Base-by-base conservation (phyloP, 805 yeast species). In the Lipomyces sp. region DNA sequence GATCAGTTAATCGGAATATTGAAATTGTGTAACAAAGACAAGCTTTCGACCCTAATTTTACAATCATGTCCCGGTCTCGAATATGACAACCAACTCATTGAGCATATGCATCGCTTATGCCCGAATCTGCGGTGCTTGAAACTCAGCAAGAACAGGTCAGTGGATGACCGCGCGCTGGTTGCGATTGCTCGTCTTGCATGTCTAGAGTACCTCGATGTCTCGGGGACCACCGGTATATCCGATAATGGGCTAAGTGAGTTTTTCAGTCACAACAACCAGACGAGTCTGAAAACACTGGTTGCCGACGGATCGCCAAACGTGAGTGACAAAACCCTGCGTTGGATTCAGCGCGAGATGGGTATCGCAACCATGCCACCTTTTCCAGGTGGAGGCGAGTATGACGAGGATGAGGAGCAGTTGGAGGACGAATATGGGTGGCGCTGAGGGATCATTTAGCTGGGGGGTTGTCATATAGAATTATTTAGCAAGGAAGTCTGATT, bases 141-240 rank as follows among this genome's bases (percentile, higher is more conserved):
- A 18, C 64, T 64, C 35, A 60, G 67, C 48, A 60, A 57, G 59
- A 64, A 64, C 63, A 64, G 59, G 45, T 56, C 64, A 13, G 67
- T 64, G 11, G 30, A 62, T 54, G 64, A 64, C 35, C 64, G 64
- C 10, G 67, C 60, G 15, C 59, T 64, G 37, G 53, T 53, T 10
- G 67, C 67, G 53, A 34, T 60, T 30, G 62, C 48, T 34, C 62
- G 57, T 35, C 64, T 64, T 18, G 48, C n/a, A 7, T n/a, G 24
- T 37, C 45, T 64, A 29, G 58, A 59, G 59, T 18, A 53, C 29
- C 51, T 64, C 32, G 67, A 64, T 57, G 15, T 64, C 51, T 60
- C 64, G 13, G 67, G 67, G 24, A 24, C 24, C 18, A 64, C 67
- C 29, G 57, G 64, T n/a, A 64, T 60, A 32, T 30, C 64, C 15